Base-by-base conservation (phyloP, 2,329 filamentous ascomycete species). In the Pseudopyricularia javanii region DNA sequence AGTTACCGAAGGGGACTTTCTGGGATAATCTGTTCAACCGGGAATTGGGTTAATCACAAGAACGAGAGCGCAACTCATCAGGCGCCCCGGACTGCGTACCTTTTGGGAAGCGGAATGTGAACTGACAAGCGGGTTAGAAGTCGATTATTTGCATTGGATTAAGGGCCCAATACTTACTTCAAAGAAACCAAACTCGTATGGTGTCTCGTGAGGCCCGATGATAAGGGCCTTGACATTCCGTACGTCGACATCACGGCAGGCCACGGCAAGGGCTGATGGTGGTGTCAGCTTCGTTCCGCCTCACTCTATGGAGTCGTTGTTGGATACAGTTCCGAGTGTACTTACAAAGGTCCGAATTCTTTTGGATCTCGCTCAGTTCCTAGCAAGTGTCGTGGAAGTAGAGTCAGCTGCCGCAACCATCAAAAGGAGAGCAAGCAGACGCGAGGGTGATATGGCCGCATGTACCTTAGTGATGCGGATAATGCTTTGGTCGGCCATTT, bases 101-200 rank as follows among this genome's bases (percentile, higher is more conserved):
- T 74, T 80, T 84, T 53, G 82, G 79, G 61, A 95, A 91, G 60
- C 81, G 86, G 61, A 94, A 80, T 0, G 74, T 66, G 64, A 95
- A 94, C 86, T 91, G 54, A 14, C 43, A 37, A 3, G 28, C 4
- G 9, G 12, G 35, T 43, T 15, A 50, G 49, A 11, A 14, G 22
- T 7, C 9, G 6, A 6, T 7, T 8, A 12, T 17, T 11, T n/a
- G 22, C 28, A 15, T 17, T 50, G 8, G 33, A 9, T n/a, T n/a
- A n/a, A n/a, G 15, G 8, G 49, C 14, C 11, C 2, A 5, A 7
- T 53, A 64, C 74, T 55, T 66, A 93, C 90, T 77, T 97, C 90
- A 64, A 95, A 97, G 70, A 96, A 96, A 3, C 93, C 93, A 64
- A 94, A 96, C 67, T 96, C 91, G 67, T 98, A 98, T 0, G 91